These are phyloP conservation scores for Bisporella sp. DNA, from an alignment of 2,329 filamentous ascomycete genomes.

Conservation along the genomic window DNA sequence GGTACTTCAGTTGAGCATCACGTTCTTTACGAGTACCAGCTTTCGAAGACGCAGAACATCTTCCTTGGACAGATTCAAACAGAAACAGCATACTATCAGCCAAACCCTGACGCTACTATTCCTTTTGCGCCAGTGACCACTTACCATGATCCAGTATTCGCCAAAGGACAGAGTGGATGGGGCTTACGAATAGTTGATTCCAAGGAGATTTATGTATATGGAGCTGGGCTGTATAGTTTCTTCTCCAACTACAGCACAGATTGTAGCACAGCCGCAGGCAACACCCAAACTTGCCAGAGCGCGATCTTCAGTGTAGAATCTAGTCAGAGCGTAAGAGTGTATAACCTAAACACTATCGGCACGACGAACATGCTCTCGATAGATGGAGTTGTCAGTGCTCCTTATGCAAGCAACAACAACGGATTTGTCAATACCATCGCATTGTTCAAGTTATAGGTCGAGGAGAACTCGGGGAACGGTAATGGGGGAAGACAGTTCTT, in stretches of 20 bases:
- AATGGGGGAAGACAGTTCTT: too few species aligned
- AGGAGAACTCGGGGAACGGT: too few species aligned
- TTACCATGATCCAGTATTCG: conserved; percentile 43
- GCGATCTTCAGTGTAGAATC: conserved; percentile 11
- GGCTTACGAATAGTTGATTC: conserved; percentile 51
- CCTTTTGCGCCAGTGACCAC: neutral
- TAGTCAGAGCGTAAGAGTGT: conserved; percentile 6
- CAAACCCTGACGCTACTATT: conserved; percentile 4
- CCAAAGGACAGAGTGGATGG: conserved; percentile 39
- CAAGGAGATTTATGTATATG: conserved; percentile 39
- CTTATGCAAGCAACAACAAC: conserved; percentile 8
- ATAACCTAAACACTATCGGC: conserved; percentile 12
- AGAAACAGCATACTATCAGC: conserved; percentile 18
- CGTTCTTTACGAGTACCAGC: conserved; percentile 45
- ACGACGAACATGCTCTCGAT: conserved; percentile 10
- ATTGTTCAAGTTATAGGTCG: conserved; percentile 1
- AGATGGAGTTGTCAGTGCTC: conserved; percentile 4
- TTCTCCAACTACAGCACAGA: conserved; percentile 43
- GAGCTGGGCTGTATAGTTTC: conserved; percentile 49
- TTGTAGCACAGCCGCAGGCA: conserved; percentile 1
- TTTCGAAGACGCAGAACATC: conserved; percentile 27
- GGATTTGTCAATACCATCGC: conserved; percentile 11
- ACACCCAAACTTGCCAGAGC: conserved; percentile 9
- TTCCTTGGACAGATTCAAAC: conserved; percentile 17
- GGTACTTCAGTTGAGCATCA: conserved; percentile 60